phyloP scores from a whole-genome alignment of 176 grass and related monocot species.

The Secale cereale region DNA sequence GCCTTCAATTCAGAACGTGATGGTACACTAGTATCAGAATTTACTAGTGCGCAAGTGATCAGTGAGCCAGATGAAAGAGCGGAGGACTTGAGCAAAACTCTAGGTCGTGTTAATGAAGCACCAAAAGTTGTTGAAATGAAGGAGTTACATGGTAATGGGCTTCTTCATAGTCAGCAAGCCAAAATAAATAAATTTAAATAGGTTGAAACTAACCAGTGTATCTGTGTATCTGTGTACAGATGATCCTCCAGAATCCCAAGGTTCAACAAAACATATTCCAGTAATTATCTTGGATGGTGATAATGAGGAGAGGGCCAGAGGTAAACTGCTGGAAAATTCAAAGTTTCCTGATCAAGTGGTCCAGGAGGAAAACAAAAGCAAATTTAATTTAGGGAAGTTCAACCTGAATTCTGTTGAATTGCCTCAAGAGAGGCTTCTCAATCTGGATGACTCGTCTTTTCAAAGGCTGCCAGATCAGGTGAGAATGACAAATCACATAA shows the following conservation, averaged over 20 bases:
- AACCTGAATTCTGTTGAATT: constrained; percentile 33
- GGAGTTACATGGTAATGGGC: constrained; percentile 11
- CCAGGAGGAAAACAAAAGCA: constrained; percentile 30
- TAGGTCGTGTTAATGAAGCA: background rate
- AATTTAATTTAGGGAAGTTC: constrained; percentile 14
- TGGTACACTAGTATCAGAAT: constrained; percentile 32
- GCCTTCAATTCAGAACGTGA: constrained; percentile 11
- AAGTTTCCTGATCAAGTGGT: constrained; percentile 33
- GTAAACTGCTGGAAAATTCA: constrained; percentile 33
- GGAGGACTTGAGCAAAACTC: constrained; percentile 27
- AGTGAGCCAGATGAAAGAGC: constrained; percentile 12
- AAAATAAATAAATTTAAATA: constrained; percentile 19
- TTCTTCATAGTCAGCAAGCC: background rate
- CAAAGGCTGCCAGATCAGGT: constrained; percentile 46
- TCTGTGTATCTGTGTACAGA: constrained; percentile 22
- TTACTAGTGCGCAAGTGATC: constrained; percentile 17
- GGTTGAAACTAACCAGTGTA: constrained; percentile 12
- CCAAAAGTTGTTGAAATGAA: constrained; percentile 25
- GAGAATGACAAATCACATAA: background rate
- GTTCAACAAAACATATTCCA: constrained; percentile 41
- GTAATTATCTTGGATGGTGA: constrained; percentile 40
- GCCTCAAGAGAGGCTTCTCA: background rate
- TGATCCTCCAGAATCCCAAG: constrained; percentile 57
- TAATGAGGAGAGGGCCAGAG: constrained; percentile 25
- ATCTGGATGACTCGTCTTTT: constrained; percentile 24